Base-by-base conservation (phyloP, 306 rosid species). In the Morella rubra region DNA sequence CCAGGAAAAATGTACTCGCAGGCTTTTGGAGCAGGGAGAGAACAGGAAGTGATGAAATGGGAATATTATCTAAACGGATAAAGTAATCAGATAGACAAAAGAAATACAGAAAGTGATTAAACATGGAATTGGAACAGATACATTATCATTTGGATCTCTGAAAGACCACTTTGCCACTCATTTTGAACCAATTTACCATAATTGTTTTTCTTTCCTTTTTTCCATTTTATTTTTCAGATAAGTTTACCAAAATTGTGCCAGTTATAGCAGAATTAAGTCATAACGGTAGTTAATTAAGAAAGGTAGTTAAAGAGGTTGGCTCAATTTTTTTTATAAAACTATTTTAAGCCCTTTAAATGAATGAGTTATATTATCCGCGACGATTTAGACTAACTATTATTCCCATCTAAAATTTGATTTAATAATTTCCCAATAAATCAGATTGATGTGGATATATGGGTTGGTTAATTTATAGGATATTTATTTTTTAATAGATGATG, bases 131-230 rank as follows among this genome's bases (percentile, higher is more conserved):
- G 71, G 47, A 44, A 10, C 27, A 18, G 71, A n/a, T 9, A 50
- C 51, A 66, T 42, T 18, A 42, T 66, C 51, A 41, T 4, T 66
- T 16, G 47, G 47, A 24, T 65, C 49, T 10, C n/a, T 13, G 0
- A 78, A 59, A 58, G 55, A 71, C 81, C 14, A 12, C 41, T 68
- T 72, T 60, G 55, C 83, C 80, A 58, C 77, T 69, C 74, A 32
- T 42, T 15, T 42, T 66, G 27, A 10, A 42, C 8, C 71, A 18
- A 65, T 47, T 74, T 71, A 54, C 24, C 47, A 12, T 41, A 49
- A 37, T 7, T 11, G 6, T 13, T 60, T 62, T 4, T 51, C 22
- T 51, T 19, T 72, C 62, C 3, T 4, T 51, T n/a, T 65, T 53
- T 5, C 0, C 2, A 0, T 27, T 45, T 50, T 1, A 22, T 5